Conservation (phyloP, 2,329 filamentous ascomycete species). For the Colletotrichum brevisporum region DNA sequence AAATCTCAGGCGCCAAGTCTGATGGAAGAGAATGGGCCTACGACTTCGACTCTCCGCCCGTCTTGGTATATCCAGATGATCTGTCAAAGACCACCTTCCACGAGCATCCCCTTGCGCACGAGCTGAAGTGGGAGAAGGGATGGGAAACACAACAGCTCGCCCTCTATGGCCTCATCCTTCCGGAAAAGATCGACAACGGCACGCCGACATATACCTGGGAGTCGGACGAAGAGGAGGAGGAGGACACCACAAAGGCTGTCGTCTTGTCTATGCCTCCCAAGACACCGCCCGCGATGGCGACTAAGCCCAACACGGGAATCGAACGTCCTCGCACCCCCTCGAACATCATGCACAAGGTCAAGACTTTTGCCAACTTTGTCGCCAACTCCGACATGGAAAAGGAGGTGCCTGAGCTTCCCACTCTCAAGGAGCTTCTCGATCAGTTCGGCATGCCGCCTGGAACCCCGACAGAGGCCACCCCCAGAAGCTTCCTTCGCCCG, state of each 20-base stretch:
- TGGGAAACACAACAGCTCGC: slow-evolving; percentile 32
- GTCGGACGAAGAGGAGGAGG: slow-evolving; percentile 35
- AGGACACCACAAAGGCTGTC: slow-evolving; percentile 9
- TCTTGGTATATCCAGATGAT: slow-evolving; percentile 53
- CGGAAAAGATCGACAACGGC: slow-evolving; percentile 30
- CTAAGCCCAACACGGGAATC: neutral
- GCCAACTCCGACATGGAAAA: slow-evolving; percentile 22
- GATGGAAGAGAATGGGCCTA: slow-evolving; percentile 53
- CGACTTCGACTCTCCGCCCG: slow-evolving; percentile 47
- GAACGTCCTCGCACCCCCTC: slow-evolving; percentile 31
- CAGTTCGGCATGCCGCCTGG: slow-evolving; percentile 33
- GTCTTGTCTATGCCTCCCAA: neutral
- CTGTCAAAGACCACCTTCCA: slow-evolving; percentile 52
- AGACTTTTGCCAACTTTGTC: slow-evolving; percentile 35
- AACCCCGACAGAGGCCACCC: slow-evolving; percentile 3
- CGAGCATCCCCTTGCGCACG: slow-evolving; percentile 53
- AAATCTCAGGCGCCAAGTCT: slow-evolving; percentile 55
- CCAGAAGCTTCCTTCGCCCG: slow-evolving; percentile 27
- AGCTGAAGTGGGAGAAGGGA: slow-evolving; percentile 34
- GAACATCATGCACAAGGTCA: slow-evolving; percentile 37
- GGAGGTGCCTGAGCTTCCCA: slow-evolving; percentile 28
- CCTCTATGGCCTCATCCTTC: slow-evolving; percentile 35
- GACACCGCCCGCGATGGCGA: neutral
- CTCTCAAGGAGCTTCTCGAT: slow-evolving; percentile 28
- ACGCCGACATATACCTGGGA: slow-evolving; percentile 35